phyloP scores from a whole-genome alignment of 106 monocot genomes.

The Phalaenopsis equestris region DNA sequence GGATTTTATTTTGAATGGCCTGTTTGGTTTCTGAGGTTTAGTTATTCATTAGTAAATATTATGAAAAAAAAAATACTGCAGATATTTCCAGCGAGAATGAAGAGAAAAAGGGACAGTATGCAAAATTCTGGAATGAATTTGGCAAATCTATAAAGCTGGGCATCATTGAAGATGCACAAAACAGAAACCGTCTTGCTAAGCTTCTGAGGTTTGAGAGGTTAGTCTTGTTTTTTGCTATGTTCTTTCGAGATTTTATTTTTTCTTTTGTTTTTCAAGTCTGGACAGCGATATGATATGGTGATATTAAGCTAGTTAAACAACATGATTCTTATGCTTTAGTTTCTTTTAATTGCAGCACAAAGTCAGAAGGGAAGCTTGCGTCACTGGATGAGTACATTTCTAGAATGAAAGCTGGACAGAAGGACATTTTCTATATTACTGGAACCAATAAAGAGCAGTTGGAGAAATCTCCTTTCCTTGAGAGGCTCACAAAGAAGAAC shows the following conservation, averaged over 20 bases:
- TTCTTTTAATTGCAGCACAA: constrained; percentile 44
- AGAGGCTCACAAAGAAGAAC: constrained; percentile 88
- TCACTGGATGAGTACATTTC: constrained; percentile 92
- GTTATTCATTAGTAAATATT: neutral
- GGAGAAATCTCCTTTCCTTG: constrained; percentile 98
- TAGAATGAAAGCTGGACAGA: constrained; percentile 93
- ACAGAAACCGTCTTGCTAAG: constrained; percentile 94
- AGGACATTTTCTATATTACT: constrained; percentile 95
- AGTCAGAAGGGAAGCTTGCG: constrained; percentile 86
- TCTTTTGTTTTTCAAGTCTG: neutral
- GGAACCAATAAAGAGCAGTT: constrained; percentile 95
- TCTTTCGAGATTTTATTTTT: neutral
- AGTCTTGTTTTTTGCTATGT: neutral
- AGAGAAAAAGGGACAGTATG: constrained; percentile 86
- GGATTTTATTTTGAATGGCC: neutral
- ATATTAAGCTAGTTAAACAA: neutral
- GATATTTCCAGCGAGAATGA: constrained; percentile 52
- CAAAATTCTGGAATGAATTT: constrained; percentile 97
- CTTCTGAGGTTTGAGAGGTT: constrained; percentile 97
- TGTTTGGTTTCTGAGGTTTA: neutral
- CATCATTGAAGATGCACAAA: constrained; percentile 93
- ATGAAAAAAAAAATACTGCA: constrained; percentile 17
- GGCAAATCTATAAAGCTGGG: constrained; percentile 98
- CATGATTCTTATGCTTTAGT: neutral
- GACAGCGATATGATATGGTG: too few relatives aligned